These are phyloP conservation scores for Teratosphaeria viscida DNA, from an alignment of 2,329 filamentous ascomycete genomes.

Conservation along the genomic window DNA sequence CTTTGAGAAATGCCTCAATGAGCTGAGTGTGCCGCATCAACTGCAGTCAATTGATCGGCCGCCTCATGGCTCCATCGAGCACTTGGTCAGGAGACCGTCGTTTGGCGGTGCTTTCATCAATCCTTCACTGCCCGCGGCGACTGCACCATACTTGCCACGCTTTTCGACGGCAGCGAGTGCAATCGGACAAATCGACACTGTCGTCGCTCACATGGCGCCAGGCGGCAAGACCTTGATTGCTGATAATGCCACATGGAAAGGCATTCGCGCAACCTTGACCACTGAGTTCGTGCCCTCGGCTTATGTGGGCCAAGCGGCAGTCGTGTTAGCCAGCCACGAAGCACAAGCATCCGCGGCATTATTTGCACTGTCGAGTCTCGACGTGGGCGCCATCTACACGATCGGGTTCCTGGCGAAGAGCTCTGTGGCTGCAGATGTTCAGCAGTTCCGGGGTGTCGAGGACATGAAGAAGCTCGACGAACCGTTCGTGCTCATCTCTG, in stretches of 20 bases:
- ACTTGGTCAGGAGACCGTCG: constrained; percentile 59
- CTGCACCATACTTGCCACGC: constrained; percentile 47
- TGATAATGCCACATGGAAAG: constrained; percentile 78
- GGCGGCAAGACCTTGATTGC: constrained; percentile 53
- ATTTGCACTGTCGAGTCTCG: constrained; percentile 66
- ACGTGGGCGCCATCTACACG: constrained; percentile 70
- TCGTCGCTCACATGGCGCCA: constrained; percentile 50
- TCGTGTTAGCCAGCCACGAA: constrained; percentile 62
- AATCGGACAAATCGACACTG: constrained; percentile 74
- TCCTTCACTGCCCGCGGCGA: constrained; percentile 49
- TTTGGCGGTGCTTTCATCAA: constrained; percentile 79
- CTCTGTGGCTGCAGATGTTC: constrained; percentile 54
- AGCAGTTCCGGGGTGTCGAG: constrained; percentile 58
- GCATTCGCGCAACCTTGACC: constrained; percentile 70
- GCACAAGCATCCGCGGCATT: constrained; percentile 70
- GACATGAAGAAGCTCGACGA: constrained; percentile 70
- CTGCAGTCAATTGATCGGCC: constrained; percentile 66
- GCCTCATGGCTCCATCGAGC: constrained; percentile 56
- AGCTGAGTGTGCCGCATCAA: constrained; percentile 72
- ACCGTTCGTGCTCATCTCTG: constrained; percentile 73
- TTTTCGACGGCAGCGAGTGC: constrained; percentile 67
- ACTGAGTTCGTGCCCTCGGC: constrained; percentile 74
- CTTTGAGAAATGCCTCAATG: constrained; percentile 55
- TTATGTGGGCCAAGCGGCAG: constrained; percentile 63
- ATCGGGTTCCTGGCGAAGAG: constrained; percentile 60